phyloP scores from a whole-genome alignment of 345 rosid species.

The Theobroma cacao region DNA sequence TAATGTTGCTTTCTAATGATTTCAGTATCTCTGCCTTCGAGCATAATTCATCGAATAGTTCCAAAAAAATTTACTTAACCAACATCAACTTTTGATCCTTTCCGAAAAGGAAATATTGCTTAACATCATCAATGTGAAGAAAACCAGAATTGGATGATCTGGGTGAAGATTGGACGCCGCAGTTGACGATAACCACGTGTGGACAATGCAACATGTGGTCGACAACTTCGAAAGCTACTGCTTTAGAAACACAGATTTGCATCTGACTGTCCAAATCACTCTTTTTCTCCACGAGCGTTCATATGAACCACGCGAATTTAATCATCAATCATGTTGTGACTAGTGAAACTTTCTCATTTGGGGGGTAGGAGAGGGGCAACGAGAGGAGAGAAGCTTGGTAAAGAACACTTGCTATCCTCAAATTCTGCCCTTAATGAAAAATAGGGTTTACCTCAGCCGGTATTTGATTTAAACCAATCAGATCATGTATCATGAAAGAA shows the following conservation, averaged over 20 bases:
- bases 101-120: conserved; percentile 7
- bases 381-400: neutral
- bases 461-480: neutral
- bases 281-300: neutral
- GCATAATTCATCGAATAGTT: neutral
- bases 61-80: neutral
- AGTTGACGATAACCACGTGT: conserved; percentile 22
- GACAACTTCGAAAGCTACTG: neutral
- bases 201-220: neutral
- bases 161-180: conserved; percentile 8
- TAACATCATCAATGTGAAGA: neutral
- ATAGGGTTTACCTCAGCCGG: neutral
- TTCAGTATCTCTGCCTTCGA: conserved; percentile 30
- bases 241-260: neutral
- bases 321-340: neutral
- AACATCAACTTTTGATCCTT: neutral
- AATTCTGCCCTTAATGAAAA: too few relatives aligned
- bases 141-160: neutral
- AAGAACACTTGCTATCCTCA: too few relatives aligned
- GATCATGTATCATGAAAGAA: neutral
- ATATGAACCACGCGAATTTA: neutral
- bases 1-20: conserved; percentile 26
- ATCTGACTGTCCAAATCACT: neutral
- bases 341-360: neutral
- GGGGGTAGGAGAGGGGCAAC: neutral